Percentiles rank a stretch among this genome's conserved stretches.
Evolutionary conservation across 345 rosid genomes (phyloP).

Genomic region (Pugionium cornutum): DNA sequence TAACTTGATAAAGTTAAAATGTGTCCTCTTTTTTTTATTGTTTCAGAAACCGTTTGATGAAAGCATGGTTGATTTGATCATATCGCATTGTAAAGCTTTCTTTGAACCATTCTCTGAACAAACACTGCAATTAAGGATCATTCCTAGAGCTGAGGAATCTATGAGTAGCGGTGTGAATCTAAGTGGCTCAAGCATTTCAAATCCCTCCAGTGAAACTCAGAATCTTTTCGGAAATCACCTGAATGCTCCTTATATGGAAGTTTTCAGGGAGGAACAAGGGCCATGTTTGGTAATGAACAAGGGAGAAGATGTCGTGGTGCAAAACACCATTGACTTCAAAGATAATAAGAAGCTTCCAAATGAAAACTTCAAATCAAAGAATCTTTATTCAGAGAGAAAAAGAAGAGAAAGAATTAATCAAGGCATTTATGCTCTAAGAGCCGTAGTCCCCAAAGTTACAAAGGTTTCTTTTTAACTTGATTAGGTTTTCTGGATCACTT

Average conservation of each 20-base stretch:
- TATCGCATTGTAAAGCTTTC: slow-evolving; percentile 45
- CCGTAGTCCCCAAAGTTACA: slow-evolving; percentile 75
- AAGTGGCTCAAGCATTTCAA: slow-evolving; percentile 48
- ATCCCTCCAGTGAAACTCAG: slow-evolving; percentile 45
- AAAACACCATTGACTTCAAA: slow-evolving; percentile 12
- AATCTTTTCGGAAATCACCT: background rate
- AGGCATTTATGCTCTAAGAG: slow-evolving; percentile 55
- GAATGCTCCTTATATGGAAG: background rate
- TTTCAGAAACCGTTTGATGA: slow-evolving; percentile 65
- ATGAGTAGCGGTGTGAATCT: slow-evolving; percentile 28
- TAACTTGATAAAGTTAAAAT: background rate
- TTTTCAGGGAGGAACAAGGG: background rate
- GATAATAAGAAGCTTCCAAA: slow-evolving; percentile 38
- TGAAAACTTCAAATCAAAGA: slow-evolving; percentile 58
- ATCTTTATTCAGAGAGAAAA: slow-evolving; percentile 77
- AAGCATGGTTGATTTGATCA: slow-evolving; percentile 52
- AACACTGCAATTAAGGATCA: slow-evolving; percentile 15
- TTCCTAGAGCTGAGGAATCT: slow-evolving; percentile 35
- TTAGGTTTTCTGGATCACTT: background rate
- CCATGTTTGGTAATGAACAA: slow-evolving; percentile 27
- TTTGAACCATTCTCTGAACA: slow-evolving; percentile 31
- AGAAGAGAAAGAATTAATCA: slow-evolving; percentile 67
- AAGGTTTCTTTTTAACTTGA: slow-evolving; percentile 54
- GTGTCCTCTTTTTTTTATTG: slow-evolving; percentile 6
- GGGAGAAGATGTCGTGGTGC: slow-evolving; percentile 4